Conservation (phyloP, 495 filamentous ascomycete species). For the Hyphodiscus hymeniophilus region DNA sequence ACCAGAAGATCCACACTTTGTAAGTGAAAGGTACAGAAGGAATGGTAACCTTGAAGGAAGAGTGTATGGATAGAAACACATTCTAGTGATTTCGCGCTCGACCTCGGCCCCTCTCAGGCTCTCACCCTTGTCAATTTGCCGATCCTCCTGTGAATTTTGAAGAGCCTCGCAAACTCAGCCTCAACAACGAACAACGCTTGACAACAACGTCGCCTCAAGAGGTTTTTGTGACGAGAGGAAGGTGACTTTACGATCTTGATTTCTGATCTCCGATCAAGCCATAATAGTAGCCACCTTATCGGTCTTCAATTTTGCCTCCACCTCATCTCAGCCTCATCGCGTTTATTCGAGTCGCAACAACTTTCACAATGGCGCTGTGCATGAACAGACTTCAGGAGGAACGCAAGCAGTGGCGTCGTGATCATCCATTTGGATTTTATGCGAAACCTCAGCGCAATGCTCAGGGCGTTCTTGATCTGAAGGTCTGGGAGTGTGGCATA, state of each 20-base stretch:
- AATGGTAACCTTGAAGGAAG: too few species aligned
- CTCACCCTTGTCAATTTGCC: too few species aligned
- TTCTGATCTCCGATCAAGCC: neutral
- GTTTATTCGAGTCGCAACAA: neutral
- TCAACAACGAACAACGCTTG: too few species aligned
- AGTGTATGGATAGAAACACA: too few species aligned
- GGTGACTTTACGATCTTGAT: neutral
- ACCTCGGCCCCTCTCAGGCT: neutral
- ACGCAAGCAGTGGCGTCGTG: conserved; percentile 91
- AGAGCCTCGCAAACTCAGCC: too few species aligned
- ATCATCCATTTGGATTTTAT: conserved; percentile 97
- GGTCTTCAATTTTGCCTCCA: neutral
- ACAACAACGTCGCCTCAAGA: neutral
- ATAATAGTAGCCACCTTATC: neutral
- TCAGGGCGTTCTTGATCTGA: conserved; percentile 80
- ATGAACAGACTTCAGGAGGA: conserved; percentile 86
- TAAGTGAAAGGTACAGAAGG: too few species aligned
- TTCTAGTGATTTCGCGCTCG: conserved; percentile 1
- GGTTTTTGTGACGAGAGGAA: neutral
- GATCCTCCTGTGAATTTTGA: too few species aligned
- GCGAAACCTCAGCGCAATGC: conserved; percentile 75
- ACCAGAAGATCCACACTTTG: too few species aligned
- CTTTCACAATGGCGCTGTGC: conserved; percentile 67
- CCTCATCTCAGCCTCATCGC: conserved; percentile 11
- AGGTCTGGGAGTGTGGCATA: conserved; percentile 93